phyloP scores from a whole-genome alignment of 2,329 filamentous ascomycete species.

The Sarocladium kiliense region DNA sequence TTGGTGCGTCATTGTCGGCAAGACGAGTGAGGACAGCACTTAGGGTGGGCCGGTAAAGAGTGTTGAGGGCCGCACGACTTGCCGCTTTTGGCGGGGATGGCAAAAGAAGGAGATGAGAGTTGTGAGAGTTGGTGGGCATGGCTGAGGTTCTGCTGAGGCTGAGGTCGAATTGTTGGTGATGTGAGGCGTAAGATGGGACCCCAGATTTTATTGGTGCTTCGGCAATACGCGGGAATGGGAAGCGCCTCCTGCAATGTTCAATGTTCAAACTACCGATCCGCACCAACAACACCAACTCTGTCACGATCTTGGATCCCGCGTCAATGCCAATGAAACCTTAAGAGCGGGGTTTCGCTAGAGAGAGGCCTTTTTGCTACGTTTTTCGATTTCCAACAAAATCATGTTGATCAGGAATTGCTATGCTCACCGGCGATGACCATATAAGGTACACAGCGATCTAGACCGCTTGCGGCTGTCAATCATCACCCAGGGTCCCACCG shows the following conservation, averaged over 20 bases:
- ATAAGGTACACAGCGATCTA: too few relatives aligned
- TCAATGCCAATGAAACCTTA: too few relatives aligned
- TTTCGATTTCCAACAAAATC: too few relatives aligned
- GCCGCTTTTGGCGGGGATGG: slow-evolving; percentile 56
- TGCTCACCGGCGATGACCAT: too few relatives aligned
- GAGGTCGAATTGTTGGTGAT: neutral
- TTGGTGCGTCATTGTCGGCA: slow-evolving; percentile 18
- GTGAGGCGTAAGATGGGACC: neutral
- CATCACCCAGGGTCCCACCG: too few relatives aligned
- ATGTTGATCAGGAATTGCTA: too few relatives aligned
- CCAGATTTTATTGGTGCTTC: neutral
- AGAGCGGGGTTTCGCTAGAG: too few relatives aligned
- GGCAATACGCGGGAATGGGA: slow-evolving; percentile 7
- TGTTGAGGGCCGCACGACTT: slow-evolving; percentile 44
- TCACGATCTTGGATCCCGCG: neutral
- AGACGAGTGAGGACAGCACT: slow-evolving; percentile 47
- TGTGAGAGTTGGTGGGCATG: neutral
- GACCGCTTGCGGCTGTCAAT: too few relatives aligned
- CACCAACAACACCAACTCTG: neutral
- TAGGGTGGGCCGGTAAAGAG: slow-evolving; percentile 57
- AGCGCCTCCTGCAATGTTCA: neutral
- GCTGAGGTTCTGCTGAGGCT: neutral
- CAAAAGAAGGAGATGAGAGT: slow-evolving; percentile 55
- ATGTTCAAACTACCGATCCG: neutral
- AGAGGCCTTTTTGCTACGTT: too few relatives aligned